Percentiles rank a stretch among this genome's conserved stretches.
These are phyloP conservation scores for Phytophthora sp. DNA, from an alignment of 352 stramenopile genomes.

Conservation along the genomic window DNA sequence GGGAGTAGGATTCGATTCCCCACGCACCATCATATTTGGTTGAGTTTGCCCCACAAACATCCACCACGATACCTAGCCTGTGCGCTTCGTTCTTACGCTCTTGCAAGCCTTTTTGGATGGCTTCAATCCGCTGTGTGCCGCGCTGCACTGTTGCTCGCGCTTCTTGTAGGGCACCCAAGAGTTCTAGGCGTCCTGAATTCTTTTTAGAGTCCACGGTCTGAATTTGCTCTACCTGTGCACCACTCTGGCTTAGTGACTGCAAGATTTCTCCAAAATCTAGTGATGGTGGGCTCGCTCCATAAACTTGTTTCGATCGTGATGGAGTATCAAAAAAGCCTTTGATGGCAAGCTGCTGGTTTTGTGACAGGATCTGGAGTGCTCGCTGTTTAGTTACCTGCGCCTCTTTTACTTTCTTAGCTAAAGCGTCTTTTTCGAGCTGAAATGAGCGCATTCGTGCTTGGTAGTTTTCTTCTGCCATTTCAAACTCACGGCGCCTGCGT, in stretches of 20 bases:
- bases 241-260: conserved; percentile 42
- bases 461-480: conserved; percentile 33
- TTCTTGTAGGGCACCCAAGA: conserved; percentile 34
- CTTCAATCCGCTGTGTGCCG: conserved; percentile 24
- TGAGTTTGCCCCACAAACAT: background rate
- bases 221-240: conserved; percentile 28
- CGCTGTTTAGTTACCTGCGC: conserved; percentile 48
- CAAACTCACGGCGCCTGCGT: conserved; percentile 41
- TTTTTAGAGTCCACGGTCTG: conserved; percentile 34
- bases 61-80: conserved; percentile 10
- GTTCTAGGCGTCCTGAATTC: conserved; percentile 24
- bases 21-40: conserved; percentile 37
- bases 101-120: conserved; percentile 32
- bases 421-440: conserved; percentile 40
- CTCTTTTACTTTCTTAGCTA: conserved; percentile 39
- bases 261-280: conserved; percentile 53
- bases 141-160: conserved; percentile 29
- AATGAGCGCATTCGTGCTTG: conserved; percentile 46
- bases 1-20: conserved; percentile 51
- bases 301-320: conserved; percentile 1
- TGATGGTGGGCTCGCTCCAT: background rate
- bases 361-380: conserved; percentile 61
- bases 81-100: conserved; percentile 36
- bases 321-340: conserved; percentile 46
- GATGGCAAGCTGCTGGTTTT: conserved; percentile 61